Base-by-base conservation (phyloP, 176 grass and related monocot genomes). In the Avena sativa region DNA sequence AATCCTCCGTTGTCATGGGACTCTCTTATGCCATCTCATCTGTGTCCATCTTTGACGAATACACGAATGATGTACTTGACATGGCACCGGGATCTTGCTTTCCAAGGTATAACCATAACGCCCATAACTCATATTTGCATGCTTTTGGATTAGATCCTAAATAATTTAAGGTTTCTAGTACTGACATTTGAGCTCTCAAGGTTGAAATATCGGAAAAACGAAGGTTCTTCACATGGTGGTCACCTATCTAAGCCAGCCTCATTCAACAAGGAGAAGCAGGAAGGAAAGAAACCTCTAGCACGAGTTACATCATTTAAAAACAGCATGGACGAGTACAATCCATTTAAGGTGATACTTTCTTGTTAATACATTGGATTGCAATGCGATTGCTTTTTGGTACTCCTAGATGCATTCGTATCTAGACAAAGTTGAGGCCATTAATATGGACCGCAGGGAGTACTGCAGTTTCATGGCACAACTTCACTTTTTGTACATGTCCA, bases 11-110 rank as follows among this genome's bases (percentile, higher is more conserved):
- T 80, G 20, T 71, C 28, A 88, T 93, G 97, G 97, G 97, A 68
- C 83, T 99, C 10, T 79, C 79, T 17, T 99, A 99, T 86, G 87
- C 90, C 15, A 13, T 92, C 14, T 91, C 94, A 13, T 94, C 97
- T 19, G 86, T 99, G 65, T 93, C 97, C 68, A 90, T 99, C 70
- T 99, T 93, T 89, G 97, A 99, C 73, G 97, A 99, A 81, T 99
- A 99, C 74, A 99, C 92, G 3, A 99, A 99, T 73, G 97, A 99
- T 17, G 86, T 96, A 67, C 94, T 99, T 78, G 94, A 93, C 85
- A 94, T 99, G 97, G 94, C 92, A 71, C 87, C 92, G 66, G 97
- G 97, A 67, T 96, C 97, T 88, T 94, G 97, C 85, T 99, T 96
- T 91, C 97, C 97, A 44, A 96, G 85, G 92, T 96, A 71, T 74